Evolutionary conservation across 495 filamentous ascomycete species (phyloP).

Genomic region (Penicillium malachiteum): DNA sequence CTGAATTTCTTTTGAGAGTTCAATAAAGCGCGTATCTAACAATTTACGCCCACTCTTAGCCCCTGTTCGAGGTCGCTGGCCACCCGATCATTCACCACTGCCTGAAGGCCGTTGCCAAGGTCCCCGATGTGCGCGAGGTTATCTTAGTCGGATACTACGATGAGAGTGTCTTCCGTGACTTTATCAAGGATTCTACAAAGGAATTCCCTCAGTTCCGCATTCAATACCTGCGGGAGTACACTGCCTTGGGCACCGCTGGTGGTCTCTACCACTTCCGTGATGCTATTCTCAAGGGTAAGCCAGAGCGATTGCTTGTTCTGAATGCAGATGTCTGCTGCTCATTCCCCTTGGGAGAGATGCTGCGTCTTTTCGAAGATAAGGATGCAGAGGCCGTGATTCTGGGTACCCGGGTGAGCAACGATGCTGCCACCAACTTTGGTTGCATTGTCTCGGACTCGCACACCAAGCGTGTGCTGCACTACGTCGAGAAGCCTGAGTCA

Average conservation of each 20-base stretch:
- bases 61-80: constrained; percentile 96
- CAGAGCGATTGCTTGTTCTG: constrained; percentile 93
- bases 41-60: constrained; percentile 53
- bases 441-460: constrained; percentile 96
- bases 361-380: constrained; percentile 87
- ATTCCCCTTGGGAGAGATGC: constrained; percentile 95
- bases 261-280: constrained; percentile 99
- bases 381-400: constrained; percentile 97
- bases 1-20: constrained; percentile 2
- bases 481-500: constrained; percentile 98
- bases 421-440: constrained; percentile 92
- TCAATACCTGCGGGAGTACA: constrained; percentile 97
- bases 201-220: constrained; percentile 89
- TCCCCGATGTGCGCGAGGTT: constrained; percentile 91
- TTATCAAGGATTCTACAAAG: constrained; percentile 84
- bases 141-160: constrained; percentile 99
- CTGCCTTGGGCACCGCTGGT: constrained; percentile 91
- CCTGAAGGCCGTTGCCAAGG: constrained; percentile 86
- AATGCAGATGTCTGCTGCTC: constrained; percentile 99
- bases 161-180: constrained; percentile 92
- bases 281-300: constrained; percentile 93
- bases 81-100: constrained; percentile 98
- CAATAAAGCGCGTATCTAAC: constrained; percentile 11
- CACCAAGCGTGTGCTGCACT: constrained; percentile 95
- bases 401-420: constrained; percentile 87